These are phyloP conservation scores for Fraxinus dipetala DNA, from an alignment of 305 asterid species.

Conservation along the genomic window DNA sequence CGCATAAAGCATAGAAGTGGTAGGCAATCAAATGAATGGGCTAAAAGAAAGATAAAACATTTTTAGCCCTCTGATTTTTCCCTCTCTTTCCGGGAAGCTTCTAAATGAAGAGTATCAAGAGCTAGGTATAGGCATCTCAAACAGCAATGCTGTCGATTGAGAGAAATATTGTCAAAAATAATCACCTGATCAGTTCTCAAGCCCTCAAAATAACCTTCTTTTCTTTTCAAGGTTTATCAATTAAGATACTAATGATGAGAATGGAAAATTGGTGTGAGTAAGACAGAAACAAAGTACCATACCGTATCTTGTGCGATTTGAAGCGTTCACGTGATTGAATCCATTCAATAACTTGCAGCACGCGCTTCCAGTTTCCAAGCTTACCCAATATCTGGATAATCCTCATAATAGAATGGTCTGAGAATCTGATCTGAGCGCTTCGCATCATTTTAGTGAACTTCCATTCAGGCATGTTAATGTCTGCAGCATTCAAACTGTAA, in stretches of 20 bases:
- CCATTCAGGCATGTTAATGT: constrained; percentile 94
- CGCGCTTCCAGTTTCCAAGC: constrained; percentile 87
- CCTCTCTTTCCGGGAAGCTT: neutral
- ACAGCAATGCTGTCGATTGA: neutral
- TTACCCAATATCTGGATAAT: constrained; percentile 82
- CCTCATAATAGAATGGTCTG: constrained; percentile 83
- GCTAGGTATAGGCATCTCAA: neutral
- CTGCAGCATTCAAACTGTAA: constrained; percentile 98
- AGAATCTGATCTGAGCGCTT: constrained; percentile 76
- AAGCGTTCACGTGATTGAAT: constrained; percentile 76
- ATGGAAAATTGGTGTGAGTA: neutral
- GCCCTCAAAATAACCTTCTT: neutral
- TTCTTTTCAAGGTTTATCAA: constrained; percentile 4
- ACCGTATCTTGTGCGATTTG: constrained; percentile 74
- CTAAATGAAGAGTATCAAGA: neutral
- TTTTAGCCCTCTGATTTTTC: neutral
- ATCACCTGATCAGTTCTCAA: neutral
- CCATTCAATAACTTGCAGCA: constrained; percentile 95
- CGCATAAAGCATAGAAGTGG: neutral
- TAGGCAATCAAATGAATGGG: neutral
- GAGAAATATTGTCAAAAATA: neutral
- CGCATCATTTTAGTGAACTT: constrained; percentile 83
- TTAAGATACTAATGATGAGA: neutral
- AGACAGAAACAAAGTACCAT: constrained; percentile 21
- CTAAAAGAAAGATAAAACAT: neutral